Percentiles rank a stretch among this genome's conserved stretches.
phyloP scores from a whole-genome alignment of 176 grass and related monocot species.

The Triticum monococcum region DNA sequence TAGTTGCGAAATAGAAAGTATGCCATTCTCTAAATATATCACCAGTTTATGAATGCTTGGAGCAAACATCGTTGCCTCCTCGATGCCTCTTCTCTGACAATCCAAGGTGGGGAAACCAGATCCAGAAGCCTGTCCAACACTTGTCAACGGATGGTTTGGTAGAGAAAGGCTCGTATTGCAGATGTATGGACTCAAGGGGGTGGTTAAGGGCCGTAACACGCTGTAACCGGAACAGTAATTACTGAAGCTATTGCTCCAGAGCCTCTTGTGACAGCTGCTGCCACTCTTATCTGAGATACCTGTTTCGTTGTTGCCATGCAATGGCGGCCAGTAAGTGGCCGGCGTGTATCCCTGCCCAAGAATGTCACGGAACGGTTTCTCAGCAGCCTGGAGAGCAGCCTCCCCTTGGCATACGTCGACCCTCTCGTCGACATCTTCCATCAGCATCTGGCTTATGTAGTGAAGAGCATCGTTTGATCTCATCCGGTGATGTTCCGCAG shows the following conservation, averaged over 20 bases:
- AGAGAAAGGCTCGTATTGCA: neutral
- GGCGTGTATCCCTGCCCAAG: constrained; percentile 27
- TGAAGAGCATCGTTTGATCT: constrained; percentile 21
- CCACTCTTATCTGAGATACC: neutral
- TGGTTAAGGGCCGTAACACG: neutral
- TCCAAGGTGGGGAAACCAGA: neutral
- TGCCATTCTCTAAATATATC: constrained; percentile 27
- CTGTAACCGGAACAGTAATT: neutral
- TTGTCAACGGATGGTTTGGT: neutral
- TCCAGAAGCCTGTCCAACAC: neutral
- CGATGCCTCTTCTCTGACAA: constrained; percentile 30
- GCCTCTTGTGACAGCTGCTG: neutral
- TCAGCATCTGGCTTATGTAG: constrained; percentile 43
- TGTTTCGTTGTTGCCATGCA: neutral
- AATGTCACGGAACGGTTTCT: constrained; percentile 46
- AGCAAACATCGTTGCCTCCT: constrained; percentile 55
- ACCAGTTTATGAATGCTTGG: constrained; percentile 36
- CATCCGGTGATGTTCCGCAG: neutral
- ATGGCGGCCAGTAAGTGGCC: neutral
- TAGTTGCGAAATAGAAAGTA: constrained; percentile 1
- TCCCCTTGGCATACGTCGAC: constrained; percentile 12
- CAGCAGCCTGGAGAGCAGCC: constrained; percentile 29
- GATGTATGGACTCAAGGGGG: neutral
- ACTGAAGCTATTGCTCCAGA: neutral
- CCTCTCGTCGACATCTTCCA: constrained; percentile 42